These are phyloP conservation scores for Amphirosellinia nigrospora DNA, from an alignment of 495 filamentous ascomycete genomes.

Conservation along the genomic window DNA sequence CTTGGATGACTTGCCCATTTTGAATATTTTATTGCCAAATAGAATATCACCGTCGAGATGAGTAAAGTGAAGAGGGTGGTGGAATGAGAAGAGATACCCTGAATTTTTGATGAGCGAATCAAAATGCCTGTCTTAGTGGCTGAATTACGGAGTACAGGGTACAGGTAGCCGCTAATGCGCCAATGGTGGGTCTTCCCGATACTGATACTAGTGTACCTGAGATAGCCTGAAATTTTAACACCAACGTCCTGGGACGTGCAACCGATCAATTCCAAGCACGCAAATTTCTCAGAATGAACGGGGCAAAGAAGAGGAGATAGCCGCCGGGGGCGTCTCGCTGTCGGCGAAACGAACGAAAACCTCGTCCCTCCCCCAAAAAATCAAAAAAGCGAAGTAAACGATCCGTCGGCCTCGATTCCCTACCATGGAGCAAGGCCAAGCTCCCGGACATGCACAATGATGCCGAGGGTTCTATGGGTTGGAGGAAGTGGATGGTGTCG, in stretches of 20 bases:
- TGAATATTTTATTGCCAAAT: neutral
- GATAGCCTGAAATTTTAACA: constrained; percentile 15
- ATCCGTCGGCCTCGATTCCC: constrained; percentile 61
- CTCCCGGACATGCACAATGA: constrained; percentile 88
- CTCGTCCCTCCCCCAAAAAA: constrained; percentile 24
- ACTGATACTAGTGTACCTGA: neutral
- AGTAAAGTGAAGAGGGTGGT: neutral
- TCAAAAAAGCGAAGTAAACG: constrained; percentile 38
- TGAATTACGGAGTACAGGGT: neutral
- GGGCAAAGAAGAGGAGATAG: constrained; percentile 54
- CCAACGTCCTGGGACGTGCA: neutral
- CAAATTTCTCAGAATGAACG: constrained; percentile 35
- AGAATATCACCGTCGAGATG: neutral
- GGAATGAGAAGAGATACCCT: neutral
- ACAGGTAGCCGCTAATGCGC: neutral
- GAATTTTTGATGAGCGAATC: constrained; percentile 17
- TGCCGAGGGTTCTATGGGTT: constrained; percentile 91
- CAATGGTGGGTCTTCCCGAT: constrained; percentile 20
- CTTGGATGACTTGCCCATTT: constrained; percentile 99
- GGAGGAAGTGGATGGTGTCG: constrained; percentile 90
- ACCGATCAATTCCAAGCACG: neutral
- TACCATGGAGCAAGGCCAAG: constrained; percentile 81
- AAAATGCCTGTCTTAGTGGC: constrained; percentile 1
- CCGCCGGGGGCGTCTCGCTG: constrained; percentile 30
- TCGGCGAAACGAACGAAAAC: constrained; percentile 60